Base-by-base conservation (phyloP, 495 filamentous ascomycete species). In the Lepraria neglecta region DNA sequence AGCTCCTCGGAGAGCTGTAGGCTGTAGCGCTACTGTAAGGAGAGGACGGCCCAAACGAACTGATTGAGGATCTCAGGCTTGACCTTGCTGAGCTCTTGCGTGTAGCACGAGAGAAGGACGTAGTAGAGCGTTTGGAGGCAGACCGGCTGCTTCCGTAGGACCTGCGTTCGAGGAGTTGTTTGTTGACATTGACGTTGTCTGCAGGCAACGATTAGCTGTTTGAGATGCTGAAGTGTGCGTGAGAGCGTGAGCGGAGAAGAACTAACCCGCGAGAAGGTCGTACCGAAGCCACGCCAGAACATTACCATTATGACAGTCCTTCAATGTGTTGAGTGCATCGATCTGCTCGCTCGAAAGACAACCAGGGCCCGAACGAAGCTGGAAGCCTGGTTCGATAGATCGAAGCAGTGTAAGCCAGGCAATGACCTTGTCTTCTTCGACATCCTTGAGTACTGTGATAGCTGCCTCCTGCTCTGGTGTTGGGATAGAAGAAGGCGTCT, bases 371-470 rank as follows among this genome's bases (percentile, higher is more conserved):
- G 48, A 6, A 35, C 59, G 47, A n/a, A 51, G 28, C 19, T 43
- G 42, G 17, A 24, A 54, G 14, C 17, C 38, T 44, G 48, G 42
- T 15, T 53, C 50, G 31, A 51, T 44, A 12, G 59, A 54, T 27
- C 51, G 59, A 30, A 51, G 35, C n/a, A 61, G 42, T 17, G 0
- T 43, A 24, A 45, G 47, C 59, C 59, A 61, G 4, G 38, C 59
- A 1, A 61, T 12, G 4, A 61, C 40, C 11, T 19, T 53, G 24
- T 21, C 40, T 31, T 55, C 42, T 0, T 35, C 38, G n/a, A 42
- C 1, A 15, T 45, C 30, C 14, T 46, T 31, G 21, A 61, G 17
- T 6, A 17, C 30, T 33, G 27, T n/a, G 11, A 61, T 19, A 17
- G 59, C 48, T 9, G 12, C 6, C 12, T 45, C 27, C 31, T 53